Evolutionary conservation across 1,139 yeast species (phyloP).

Genomic region (Entelexis sorbosivorans): DNA sequence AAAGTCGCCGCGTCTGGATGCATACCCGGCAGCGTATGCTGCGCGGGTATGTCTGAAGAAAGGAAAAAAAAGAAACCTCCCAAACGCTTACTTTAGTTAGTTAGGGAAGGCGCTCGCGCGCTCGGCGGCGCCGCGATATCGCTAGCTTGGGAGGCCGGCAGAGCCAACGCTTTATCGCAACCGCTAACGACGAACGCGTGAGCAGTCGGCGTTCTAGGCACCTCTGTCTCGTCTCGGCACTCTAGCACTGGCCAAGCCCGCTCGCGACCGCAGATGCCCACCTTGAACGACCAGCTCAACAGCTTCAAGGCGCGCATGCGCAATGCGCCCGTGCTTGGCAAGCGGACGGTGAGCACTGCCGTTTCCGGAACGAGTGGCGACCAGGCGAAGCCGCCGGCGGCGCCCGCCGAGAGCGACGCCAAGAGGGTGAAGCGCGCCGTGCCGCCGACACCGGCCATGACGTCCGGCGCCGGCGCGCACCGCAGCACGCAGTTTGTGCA

Average conservation of each 20-base stretch:
- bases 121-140: background rate
- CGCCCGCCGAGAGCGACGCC: slow-evolving; percentile 20
- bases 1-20: background rate
- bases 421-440: slow-evolving; percentile 22
- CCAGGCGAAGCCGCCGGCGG: background rate
- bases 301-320: slow-evolving; percentile 52
- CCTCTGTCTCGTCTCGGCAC: too few species aligned
- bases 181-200: too few species aligned
- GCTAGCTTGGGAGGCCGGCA: background rate
- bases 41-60: background rate
- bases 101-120: too few species aligned
- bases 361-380: slow-evolving; percentile 14
- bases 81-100: background rate
- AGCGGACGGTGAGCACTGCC: slow-evolving; percentile 27
- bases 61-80: background rate
- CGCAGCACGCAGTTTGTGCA: slow-evolving; percentile 69
- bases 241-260: background rate
- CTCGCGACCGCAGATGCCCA: slow-evolving; percentile 21
- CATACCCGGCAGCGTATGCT: background rate
- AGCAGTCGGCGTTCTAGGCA: too few species aligned
- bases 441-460: slow-evolving; percentile 16
- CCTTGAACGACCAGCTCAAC: slow-evolving; percentile 40
- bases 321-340: slow-evolving; percentile 42
- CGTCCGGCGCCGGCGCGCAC: slow-evolving; percentile 43
- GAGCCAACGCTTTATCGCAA: too few species aligned